Percentiles rank a stretch among this genome's conserved stretches.
phyloP scores from a whole-genome alignment of 2,329 filamentous ascomycete species.

The Colletotrichum sp. region DNA sequence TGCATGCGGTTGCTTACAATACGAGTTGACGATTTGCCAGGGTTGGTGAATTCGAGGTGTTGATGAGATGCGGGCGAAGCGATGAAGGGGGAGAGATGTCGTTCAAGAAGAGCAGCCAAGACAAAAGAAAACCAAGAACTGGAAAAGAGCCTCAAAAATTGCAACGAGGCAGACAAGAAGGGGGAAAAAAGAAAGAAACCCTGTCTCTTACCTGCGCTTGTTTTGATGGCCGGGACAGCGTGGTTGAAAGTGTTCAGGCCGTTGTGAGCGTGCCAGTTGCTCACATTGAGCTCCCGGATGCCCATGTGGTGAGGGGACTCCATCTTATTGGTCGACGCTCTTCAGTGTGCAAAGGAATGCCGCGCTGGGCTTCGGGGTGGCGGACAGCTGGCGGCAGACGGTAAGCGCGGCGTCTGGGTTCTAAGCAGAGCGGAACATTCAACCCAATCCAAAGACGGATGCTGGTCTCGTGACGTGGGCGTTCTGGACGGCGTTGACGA shows the following conservation, averaged over 20 bases:
- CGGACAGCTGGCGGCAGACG: constrained; percentile 18
- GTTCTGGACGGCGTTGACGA: neutral
- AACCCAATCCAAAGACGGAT: constrained; percentile 4
- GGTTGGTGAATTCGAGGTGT: neutral
- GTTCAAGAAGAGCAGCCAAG: neutral
- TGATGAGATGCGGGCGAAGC: neutral
- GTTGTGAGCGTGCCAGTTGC: constrained; percentile 45
- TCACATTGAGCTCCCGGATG: constrained; percentile 56
- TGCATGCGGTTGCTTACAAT: neutral
- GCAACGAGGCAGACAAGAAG: constrained; percentile 13
- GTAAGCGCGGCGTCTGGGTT: neutral
- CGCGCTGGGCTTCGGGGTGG: constrained; percentile 7
- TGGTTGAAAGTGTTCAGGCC: constrained; percentile 59
- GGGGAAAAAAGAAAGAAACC: neutral
- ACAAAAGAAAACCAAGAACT: neutral
- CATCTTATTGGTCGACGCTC: constrained; percentile 34
- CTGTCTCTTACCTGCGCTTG: constrained; percentile 62
- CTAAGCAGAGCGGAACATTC: neutral
- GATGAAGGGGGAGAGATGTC: neutral
- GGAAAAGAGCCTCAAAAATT: neutral
- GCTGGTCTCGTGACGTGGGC: constrained; percentile 6
- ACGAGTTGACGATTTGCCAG: neutral
- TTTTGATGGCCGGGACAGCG: constrained; percentile 61
- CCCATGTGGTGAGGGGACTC: constrained; percentile 38
- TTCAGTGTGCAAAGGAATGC: neutral